Base-by-base conservation (phyloP, 352 stramenopile genomes). In the Phytophthora sp. region DNA sequence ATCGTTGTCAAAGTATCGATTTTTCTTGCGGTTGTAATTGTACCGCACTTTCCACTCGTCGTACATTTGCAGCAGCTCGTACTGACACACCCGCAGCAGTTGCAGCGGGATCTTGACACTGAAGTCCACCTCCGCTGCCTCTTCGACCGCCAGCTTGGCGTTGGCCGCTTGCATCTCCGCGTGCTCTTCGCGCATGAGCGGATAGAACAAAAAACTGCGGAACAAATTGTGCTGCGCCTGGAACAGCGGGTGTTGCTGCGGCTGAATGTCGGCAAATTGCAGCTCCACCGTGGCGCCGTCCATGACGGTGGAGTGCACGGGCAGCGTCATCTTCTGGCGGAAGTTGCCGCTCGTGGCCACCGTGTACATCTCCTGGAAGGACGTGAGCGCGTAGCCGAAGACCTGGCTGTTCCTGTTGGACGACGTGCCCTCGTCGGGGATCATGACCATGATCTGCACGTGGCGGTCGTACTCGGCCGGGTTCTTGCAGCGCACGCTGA, bases 91-190 rank as follows among this genome's bases (percentile, higher is more conserved):
- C 1, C 68, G 78, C 23, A 95, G 76, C 50, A 95, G 67, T 53
- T 93, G 83, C 27, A 94, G 62, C 28, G 87, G 87, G 37, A 95
- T 85, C 41, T 87, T 89, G 6, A 92, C 83, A 41, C 83, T 95
- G 20, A 83, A 89, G 17, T 89, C 85, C 1, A 95, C 83, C 45
- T 95, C 87, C 0, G 77, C 71, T 2, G 79, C 82, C 55, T 95
- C 84, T 68, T 95, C 87, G 15, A 91, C 69, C n/a, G 76, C 85
- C 15, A 93, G 49, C 42, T 90, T 93, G 1, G 82, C 77, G 1
- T 77, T 76, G 4, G 77, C 72, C 8, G 55, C 68, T 43, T 84
- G 77, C 26, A 77, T 66, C 5, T 77, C 60, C 13, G 74, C 66
- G 31, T 86, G 71, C 26, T 87, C 67, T 41, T 89, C 72, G 13